Evolutionary conservation across 768 basidiomycete genomes (phyloP).

Genomic region (Lactifluus volemus): DNA sequence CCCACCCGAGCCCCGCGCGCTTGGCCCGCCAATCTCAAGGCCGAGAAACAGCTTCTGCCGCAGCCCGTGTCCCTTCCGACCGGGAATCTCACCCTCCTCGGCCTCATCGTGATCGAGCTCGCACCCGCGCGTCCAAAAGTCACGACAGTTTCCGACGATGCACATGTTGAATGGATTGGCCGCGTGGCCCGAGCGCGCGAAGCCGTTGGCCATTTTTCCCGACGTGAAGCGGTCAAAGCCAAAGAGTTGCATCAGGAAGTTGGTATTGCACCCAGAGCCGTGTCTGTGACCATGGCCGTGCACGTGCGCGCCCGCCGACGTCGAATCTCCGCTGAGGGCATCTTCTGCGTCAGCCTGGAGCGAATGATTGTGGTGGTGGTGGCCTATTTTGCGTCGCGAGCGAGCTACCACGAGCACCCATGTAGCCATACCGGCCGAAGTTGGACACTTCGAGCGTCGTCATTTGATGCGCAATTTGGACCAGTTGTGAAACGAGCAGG

Average conservation of each 20-base stretch:
- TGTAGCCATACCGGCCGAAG: conserved; percentile 90
- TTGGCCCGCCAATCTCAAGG: no score
- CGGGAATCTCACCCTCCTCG: conserved; percentile 31
- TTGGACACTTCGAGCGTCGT: conserved; percentile 95
- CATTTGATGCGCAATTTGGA: conserved; percentile 92
- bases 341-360: conserved; percentile 30
- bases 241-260: conserved; percentile 82
- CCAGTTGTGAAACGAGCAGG: conserved; percentile 76
- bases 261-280: conserved; percentile 35
- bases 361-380: conserved; percentile 41
- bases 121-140: conserved; percentile 87
- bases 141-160: conserved; percentile 67
- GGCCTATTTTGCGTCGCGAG: conserved; percentile 71
- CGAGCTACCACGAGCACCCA: conserved; percentile 86
- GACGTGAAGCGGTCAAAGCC: conserved; percentile 93
- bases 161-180: conserved; percentile 92
- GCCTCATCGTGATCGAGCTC: conserved; percentile 47
- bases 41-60: conserved; percentile 48
- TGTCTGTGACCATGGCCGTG: conserved; percentile 36
- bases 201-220: conserved; percentile 80
- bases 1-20: no score
- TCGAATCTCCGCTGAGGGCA: conserved; percentile 37
- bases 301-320: conserved; percentile 14
- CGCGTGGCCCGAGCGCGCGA: conserved; percentile 64
- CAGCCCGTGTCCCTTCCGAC: conserved; percentile 30